Percentiles rank a stretch among this genome's conserved stretches.
phyloP scores from a whole-genome alignment of 192 early-diverging fungal genomes.

The Mortierella claussenii region DNA sequence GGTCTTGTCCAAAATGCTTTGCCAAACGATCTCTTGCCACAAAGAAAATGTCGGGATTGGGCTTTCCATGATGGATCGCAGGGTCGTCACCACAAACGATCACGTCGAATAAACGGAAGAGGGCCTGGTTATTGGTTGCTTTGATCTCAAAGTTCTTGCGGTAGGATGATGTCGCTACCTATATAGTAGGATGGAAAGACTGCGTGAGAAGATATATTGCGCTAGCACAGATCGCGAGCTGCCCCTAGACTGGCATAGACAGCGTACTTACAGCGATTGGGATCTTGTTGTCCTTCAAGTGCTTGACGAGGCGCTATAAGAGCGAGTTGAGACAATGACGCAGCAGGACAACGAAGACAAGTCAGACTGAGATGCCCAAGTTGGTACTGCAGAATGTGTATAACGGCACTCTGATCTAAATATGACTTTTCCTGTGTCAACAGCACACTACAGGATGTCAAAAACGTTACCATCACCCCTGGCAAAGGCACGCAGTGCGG shows the following conservation, averaged over 20 bases:
- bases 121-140: slow-evolving; percentile 68
- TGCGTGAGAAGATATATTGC: too few species aligned
- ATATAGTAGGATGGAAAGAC: neutral
- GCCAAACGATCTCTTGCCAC: slow-evolving; percentile 66
- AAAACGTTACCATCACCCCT: slow-evolving; percentile 66
- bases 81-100: slow-evolving; percentile 92
- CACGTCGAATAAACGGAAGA: slow-evolving; percentile 85
- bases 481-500: slow-evolving; percentile 73
- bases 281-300: slow-evolving; percentile 76
- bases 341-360: neutral
- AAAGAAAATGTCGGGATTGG: slow-evolving; percentile 91
- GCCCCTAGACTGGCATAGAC: too few species aligned
- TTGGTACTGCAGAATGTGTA: too few species aligned
- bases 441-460: neutral
- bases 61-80: slow-evolving; percentile 82
- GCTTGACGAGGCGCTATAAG: slow-evolving; percentile 69
- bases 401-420: too few species aligned
- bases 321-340: slow-evolving; percentile 34
- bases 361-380: neutral
- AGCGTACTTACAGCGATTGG: slow-evolving; percentile 78
- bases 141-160: slow-evolving; percentile 82
- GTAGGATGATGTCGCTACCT: slow-evolving; percentile 86
- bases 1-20: slow-evolving; percentile 34
- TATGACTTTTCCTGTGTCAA: too few species aligned
- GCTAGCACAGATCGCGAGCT: too few species aligned